phyloP scores from a whole-genome alignment of 2,329 filamentous ascomycete genomes.

The Xylaria sp. region DNA sequence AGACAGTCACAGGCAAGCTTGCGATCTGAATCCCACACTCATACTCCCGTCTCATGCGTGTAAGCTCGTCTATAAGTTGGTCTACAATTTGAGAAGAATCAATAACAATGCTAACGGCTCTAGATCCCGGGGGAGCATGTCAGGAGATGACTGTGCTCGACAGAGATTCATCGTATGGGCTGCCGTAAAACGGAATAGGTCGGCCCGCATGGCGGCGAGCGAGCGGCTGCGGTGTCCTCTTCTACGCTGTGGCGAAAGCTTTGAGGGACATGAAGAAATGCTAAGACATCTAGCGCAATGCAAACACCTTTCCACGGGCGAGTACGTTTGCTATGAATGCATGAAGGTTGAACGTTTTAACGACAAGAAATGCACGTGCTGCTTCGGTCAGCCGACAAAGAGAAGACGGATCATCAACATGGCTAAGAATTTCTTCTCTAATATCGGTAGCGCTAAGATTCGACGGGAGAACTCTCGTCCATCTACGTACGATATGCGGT shows the following conservation, averaged over 20 bases:
- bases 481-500: conserved; percentile 50
- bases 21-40: conserved; percentile 42
- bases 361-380: conserved; percentile 63
- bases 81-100: conserved; percentile 16
- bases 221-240: conserved; percentile 65
- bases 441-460: conserved; percentile 60
- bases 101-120: conserved; percentile 40
- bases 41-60: conserved; percentile 47
- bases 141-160: conserved; percentile 62
- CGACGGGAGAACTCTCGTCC: conserved; percentile 51
- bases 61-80: conserved; percentile 45
- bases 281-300: conserved; percentile 64
- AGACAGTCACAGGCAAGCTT: conserved; percentile 46
- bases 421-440: conserved; percentile 66
- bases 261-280: conserved; percentile 65
- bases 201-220: conserved; percentile 58
- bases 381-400: conserved; percentile 62
- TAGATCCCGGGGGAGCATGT: conserved; percentile 57
- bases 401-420: conserved; percentile 63
- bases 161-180: conserved; percentile 68
- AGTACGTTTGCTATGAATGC: conserved; percentile 69
- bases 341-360: conserved; percentile 63
- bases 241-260: conserved; percentile 61
- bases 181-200: conserved; percentile 65
- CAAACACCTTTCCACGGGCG: conserved; percentile 59